A percentile compares a stretch with the other conserved stretches of the same genome.
These are phyloP conservation scores for Fusarium denticulatum DNA, from an alignment of 2,329 filamentous ascomycete genomes.

Conservation along the genomic window DNA sequence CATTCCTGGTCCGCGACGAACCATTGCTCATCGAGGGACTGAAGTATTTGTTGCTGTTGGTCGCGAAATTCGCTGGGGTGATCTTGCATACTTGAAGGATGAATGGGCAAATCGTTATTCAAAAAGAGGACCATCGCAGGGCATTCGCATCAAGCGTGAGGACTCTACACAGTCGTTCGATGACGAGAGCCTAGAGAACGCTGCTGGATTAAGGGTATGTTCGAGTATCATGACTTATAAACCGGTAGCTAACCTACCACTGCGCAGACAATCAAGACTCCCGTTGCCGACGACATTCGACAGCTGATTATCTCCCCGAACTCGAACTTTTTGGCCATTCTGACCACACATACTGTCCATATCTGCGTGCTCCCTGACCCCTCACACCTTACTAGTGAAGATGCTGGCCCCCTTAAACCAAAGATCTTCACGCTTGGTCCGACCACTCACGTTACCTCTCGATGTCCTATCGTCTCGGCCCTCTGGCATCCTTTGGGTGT, in stretches of 20 bases:
- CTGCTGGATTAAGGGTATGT: slow-evolving; percentile 50
- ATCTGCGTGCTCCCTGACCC: slow-evolving; percentile 86
- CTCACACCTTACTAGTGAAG: slow-evolving; percentile 76
- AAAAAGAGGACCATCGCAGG: slow-evolving; percentile 46
- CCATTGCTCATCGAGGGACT: slow-evolving; percentile 82
- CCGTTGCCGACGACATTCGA: slow-evolving; percentile 82
- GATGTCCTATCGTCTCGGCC: slow-evolving; percentile 80
- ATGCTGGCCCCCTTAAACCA: slow-evolving; percentile 75
- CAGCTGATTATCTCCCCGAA: slow-evolving; percentile 88
- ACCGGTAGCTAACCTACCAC: slow-evolving; percentile 7
- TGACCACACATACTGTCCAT: slow-evolving; percentile 88
- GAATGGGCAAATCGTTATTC: slow-evolving; percentile 48
- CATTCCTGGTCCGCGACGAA: slow-evolving; percentile 64
- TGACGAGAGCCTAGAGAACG: slow-evolving; percentile 43
- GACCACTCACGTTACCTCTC: slow-evolving; percentile 88
- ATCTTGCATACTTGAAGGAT: slow-evolving; percentile 82
- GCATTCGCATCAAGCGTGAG: slow-evolving; percentile 59
- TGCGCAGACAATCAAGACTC: slow-evolving; percentile 75
- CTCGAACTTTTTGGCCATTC: slow-evolving; percentile 82
- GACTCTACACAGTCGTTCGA: slow-evolving; percentile 53
- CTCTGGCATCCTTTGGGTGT: slow-evolving; percentile 94
- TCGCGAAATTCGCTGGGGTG: slow-evolving; percentile 91
- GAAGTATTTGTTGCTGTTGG: slow-evolving; percentile 91
- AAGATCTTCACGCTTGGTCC: slow-evolving; percentile 93
- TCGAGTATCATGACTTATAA: neutral